Base-by-base conservation (phyloP, 306 rosid species). In the Lathyrus aphaca region DNA sequence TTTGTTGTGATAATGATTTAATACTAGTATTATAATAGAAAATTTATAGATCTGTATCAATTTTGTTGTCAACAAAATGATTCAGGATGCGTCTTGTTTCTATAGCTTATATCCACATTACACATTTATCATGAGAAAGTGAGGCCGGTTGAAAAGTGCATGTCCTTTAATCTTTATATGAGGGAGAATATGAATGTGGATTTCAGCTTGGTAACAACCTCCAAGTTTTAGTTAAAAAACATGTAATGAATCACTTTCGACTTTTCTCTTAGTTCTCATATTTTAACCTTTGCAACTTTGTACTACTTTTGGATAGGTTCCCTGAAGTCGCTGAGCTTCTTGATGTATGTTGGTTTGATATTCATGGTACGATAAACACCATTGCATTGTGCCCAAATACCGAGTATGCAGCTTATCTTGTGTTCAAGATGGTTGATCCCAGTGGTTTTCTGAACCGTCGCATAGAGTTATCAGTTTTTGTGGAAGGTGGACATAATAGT, bases 271-370 rank as follows among this genome's bases (percentile, higher is more conserved):
- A 19, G 35, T 14, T 19, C 60, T 0, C 32, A 30, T 60, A 13
- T 19, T 35, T 40, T 6, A 38, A 11, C 18, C 10, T 5, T 15
- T 50, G 8, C 19, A 37, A 57, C 21, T 17, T 72, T 40, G 45
- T 23, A 42, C 32, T 29, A 64, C 66, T 44, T 61, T 35, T 69
- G 53, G 66, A 64, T 75, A 88, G 96, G 85, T 91, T 91, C 60
- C 79, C 70, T 21, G 91, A 88, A 83, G 82, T 85, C 35, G 96
- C 87, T 3, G 72, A 70, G 73, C 91, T 91, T 37, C 6, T 10
- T 9, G 2, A 21, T 4, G 96, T 91, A 27, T 88, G 89, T n/a
- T 86, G 96, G 92, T 73, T 91, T 50, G 96, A 85, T 69, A 83
- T 91, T 49, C 76, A 81, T 1, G 96, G 96, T 66, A 73, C 23